Conservation (phyloP, 164 flowering plant species). For the Umbellularia californica region DNA sequence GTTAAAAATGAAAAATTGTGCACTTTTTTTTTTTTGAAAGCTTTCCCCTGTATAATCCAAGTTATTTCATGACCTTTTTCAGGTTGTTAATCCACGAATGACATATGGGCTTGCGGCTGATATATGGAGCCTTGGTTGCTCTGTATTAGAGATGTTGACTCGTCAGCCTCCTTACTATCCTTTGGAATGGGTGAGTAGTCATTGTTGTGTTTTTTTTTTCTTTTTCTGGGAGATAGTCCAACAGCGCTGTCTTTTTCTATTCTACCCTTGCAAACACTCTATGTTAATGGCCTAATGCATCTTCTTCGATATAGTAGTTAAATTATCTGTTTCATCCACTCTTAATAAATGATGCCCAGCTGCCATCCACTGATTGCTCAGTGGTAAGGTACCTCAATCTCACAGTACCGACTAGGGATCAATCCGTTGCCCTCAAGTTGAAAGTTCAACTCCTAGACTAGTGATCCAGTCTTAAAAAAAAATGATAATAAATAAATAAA, state of each 20-base stretch:
- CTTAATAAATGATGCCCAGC: background rate
- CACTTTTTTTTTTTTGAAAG: no score
- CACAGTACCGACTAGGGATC: no score
- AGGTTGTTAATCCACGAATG: constrained; percentile 68
- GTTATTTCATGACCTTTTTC: constrained; percentile 12
- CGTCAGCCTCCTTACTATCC: constrained; percentile 58
- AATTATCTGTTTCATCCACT: no score
- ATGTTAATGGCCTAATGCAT: background rate
- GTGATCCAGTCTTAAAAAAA: no score
- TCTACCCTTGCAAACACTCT: no score
- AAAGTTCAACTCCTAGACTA: no score
- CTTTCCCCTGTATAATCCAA: background rate
- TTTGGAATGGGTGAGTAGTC: constrained; percentile 66
- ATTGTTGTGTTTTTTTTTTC: background rate
- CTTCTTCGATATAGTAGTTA: background rate
- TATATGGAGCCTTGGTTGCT: constrained; percentile 99
- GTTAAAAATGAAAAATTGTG: no score
- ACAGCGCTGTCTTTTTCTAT: background rate
- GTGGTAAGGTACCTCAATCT: no score
- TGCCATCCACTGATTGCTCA: background rate
- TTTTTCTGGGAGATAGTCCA: background rate
- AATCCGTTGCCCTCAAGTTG: no score
- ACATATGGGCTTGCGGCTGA: constrained; percentile 89
- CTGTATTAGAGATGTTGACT: constrained; percentile 94
- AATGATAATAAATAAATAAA: no score